phyloP scores from a whole-genome alignment of 208 protist species.

The Leishmania aethiopica region DNA sequence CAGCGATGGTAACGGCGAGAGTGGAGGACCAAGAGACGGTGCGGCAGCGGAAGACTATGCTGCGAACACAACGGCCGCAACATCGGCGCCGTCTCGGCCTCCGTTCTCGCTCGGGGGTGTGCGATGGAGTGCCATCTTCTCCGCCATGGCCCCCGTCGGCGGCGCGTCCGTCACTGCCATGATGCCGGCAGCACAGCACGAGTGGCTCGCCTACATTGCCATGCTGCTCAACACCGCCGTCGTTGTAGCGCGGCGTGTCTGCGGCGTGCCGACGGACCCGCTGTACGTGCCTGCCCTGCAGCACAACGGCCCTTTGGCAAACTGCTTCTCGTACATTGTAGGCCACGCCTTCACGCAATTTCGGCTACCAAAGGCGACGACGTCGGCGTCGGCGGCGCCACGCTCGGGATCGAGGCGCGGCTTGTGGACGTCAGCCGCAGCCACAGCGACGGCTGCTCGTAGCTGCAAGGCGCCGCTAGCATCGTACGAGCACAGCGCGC shows the following conservation, averaged over 20 bases:
- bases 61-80: neutral
- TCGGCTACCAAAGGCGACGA: slow-evolving; percentile 11
- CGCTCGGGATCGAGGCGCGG: slow-evolving; percentile 2
- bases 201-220: slow-evolving; percentile 43
- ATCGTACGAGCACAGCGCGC: slow-evolving; percentile 25
- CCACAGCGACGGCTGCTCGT: neutral
- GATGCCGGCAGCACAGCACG: slow-evolving; percentile 13
- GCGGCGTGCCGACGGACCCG: slow-evolving; percentile 48
- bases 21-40: neutral
- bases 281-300: slow-evolving; percentile 40
- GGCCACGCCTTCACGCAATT: slow-evolving; percentile 33
- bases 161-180: slow-evolving; percentile 14
- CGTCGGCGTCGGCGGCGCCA: neutral
- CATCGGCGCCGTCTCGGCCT: neutral
- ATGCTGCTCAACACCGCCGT: slow-evolving; percentile 48
- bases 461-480: slow-evolving; percentile 10
- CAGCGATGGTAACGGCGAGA: neutral
- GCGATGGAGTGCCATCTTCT: neutral
- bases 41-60: neutral
- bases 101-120: slow-evolving; percentile 13
- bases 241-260: slow-evolving; percentile 47
- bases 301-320: slow-evolving; percentile 25
- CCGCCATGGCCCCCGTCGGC: slow-evolving; percentile 2
- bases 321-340: slow-evolving; percentile 39
- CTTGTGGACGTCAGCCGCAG: neutral